Conservation (phyloP, 352 stramenopile species). For the Globisporangium yorkense region DNA sequence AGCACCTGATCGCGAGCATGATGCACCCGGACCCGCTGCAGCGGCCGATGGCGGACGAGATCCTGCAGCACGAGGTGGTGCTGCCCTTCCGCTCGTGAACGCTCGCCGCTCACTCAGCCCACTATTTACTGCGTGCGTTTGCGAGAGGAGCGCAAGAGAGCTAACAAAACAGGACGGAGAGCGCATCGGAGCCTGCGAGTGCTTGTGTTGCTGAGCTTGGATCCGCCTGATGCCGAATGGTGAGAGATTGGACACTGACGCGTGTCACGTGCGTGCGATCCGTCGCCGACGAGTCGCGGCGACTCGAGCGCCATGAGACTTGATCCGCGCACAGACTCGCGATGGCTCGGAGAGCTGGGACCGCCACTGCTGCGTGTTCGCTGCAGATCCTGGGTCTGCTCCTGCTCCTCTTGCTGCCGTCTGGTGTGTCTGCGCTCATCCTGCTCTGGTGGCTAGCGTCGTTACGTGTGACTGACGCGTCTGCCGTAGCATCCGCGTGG, state of each 20-base stretch:
- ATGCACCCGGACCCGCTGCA: constrained; percentile 85
- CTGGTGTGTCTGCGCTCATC: not conserved
- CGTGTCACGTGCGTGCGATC: not conserved
- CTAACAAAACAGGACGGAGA: not conserved
- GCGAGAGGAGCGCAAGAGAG: not conserved
- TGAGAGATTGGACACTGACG: no score
- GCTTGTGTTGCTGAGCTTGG: no score
- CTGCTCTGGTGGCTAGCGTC: not conserved
- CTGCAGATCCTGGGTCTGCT: not conserved
- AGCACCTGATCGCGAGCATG: constrained; percentile 83
- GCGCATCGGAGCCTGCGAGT: no score
- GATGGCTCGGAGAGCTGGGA: not conserved
- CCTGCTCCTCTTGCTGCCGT: not conserved
- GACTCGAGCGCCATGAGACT: not conserved
- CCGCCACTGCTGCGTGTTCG: not conserved
- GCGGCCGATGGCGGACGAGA: constrained; percentile 73
- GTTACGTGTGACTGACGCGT: not conserved
- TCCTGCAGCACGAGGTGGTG: constrained; percentile 80
- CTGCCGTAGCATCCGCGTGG: constrained; percentile 35
- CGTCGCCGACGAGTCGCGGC: not conserved
- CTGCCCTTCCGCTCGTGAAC: constrained; percentile 38
- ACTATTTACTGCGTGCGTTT: not conserved
- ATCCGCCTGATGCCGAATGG: no score
- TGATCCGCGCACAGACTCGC: not conserved
- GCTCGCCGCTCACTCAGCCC: not conserved